These are phyloP conservation scores for Aspergillus sojae DNA, from an alignment of 2,329 filamentous ascomycete genomes.

Conservation along the genomic window DNA sequence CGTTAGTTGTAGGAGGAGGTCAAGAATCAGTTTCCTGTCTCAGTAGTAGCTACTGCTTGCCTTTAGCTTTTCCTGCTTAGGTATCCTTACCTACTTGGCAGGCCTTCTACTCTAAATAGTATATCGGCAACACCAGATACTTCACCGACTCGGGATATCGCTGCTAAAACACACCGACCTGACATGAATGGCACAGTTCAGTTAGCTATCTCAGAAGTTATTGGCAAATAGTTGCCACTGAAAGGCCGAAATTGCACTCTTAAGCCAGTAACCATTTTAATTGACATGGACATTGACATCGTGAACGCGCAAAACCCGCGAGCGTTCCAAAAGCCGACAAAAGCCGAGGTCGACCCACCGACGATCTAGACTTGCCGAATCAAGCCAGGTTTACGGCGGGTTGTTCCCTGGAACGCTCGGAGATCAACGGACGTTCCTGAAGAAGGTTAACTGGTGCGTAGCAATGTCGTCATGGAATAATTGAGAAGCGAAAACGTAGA, in stretches of 20 bases:
- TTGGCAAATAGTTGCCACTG: neutral
- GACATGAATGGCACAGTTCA: neutral
- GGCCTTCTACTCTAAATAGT: too few relatives aligned
- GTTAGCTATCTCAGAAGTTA: neutral
- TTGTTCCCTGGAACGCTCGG: too few relatives aligned
- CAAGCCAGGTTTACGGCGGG: too few relatives aligned
- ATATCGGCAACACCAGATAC: neutral
- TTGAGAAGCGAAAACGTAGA: neutral
- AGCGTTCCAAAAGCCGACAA: slow-evolving; percentile 14
- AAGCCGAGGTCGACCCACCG: neutral
- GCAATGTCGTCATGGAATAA: slow-evolving; percentile 12
- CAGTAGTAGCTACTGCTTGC: too few relatives aligned
- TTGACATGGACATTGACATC: neutral
- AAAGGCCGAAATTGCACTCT: neutral
- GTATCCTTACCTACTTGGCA: too few relatives aligned
- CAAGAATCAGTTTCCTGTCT: too few relatives aligned
- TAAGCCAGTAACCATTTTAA: neutral
- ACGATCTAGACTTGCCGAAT: neutral
- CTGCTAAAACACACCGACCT: neutral
- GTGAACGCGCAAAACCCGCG: neutral
- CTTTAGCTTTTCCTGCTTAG: too few relatives aligned
- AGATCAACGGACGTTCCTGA: neutral
- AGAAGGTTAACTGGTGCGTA: neutral
- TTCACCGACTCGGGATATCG: neutral
- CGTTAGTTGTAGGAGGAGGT: too few relatives aligned